These are phyloP conservation scores for Mercurialis annua DNA, from an alignment of 345 rosid species.

Conservation along the genomic window DNA sequence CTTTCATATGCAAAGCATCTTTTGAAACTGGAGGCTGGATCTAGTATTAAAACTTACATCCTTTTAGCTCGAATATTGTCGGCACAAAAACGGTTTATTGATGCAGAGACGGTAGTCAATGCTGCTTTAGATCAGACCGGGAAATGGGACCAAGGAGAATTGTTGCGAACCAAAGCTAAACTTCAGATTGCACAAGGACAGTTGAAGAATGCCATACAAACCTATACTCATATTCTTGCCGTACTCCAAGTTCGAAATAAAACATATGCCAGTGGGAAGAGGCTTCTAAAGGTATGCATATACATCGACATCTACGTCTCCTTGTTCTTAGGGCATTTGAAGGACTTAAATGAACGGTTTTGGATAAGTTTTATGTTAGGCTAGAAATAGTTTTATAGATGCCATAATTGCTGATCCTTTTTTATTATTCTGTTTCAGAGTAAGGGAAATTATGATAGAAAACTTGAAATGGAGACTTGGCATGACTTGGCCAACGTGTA, in stretches of 20 bases:
- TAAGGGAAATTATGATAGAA: conserved; percentile 33
- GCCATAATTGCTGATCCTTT: background rate
- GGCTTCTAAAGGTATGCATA: conserved; percentile 45
- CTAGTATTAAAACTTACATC: conserved; percentile 48
- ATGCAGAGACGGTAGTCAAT: conserved; percentile 54
- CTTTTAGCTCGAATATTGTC: conserved; percentile 71
- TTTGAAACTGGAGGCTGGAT: conserved; percentile 61
- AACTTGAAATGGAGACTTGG: conserved; percentile 67
- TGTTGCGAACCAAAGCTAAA: conserved; percentile 73
- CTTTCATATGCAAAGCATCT: conserved; percentile 44
- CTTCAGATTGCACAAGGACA: conserved; percentile 66
- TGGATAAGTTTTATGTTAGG: background rate
- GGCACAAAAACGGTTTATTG: conserved; percentile 54
- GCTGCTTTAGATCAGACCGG: conserved; percentile 77
- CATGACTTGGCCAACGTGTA: conserved; percentile 71
- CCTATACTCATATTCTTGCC: conserved; percentile 68
- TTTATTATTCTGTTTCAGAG: conserved; percentile 27
- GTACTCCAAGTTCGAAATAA: conserved; percentile 65
- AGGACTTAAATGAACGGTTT: background rate
- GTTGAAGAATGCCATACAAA: conserved; percentile 52
- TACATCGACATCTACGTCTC: background rate
- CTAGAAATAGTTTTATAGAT: background rate
- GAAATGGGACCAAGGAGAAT: conserved; percentile 80
- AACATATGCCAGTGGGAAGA: conserved; percentile 42
- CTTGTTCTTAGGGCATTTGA: background rate